These are phyloP conservation scores for Toxoplasma gondii DNA, from an alignment of 169 alveolate genomes.

Conservation along the genomic window DNA sequence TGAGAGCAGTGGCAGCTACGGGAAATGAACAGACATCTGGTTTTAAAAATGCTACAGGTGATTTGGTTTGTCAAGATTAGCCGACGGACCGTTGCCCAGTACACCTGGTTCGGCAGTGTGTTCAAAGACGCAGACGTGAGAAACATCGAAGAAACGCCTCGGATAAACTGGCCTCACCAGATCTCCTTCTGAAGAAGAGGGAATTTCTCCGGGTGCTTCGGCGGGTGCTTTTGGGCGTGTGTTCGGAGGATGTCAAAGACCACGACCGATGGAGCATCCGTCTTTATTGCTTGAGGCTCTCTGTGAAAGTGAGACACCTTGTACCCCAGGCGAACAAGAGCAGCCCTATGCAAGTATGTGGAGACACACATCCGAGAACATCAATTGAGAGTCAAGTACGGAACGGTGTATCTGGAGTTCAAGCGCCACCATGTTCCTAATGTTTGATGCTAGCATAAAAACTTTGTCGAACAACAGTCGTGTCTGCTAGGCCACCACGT, in stretches of 20 bases:
- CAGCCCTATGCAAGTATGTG: constrained; percentile 72
- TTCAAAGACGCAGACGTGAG: neutral
- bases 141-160: neutral
- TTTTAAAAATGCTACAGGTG: no score
- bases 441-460: no score
- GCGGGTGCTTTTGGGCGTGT: constrained; percentile 73
- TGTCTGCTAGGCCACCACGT: no score
- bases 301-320: constrained; percentile 86
- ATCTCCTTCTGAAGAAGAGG: constrained; percentile 58
- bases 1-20: no score
- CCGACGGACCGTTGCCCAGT: neutral
- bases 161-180: neutral
- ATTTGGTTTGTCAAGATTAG: no score
- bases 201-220: constrained; percentile 5
- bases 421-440: no score
- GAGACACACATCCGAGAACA: neutral
- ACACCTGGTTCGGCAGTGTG: neutral
- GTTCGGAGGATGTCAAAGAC: constrained; percentile 83
- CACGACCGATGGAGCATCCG: constrained; percentile 81
- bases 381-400: neutral
- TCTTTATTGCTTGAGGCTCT: constrained; percentile 85
- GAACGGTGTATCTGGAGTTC: neutral
- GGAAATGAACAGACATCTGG: no score
- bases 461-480: no score
- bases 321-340: constrained; percentile 80